Evolutionary conservation across 1,284 basidiomycete species (phyloP).

Genomic region (Prillingera fragicola): DNA sequence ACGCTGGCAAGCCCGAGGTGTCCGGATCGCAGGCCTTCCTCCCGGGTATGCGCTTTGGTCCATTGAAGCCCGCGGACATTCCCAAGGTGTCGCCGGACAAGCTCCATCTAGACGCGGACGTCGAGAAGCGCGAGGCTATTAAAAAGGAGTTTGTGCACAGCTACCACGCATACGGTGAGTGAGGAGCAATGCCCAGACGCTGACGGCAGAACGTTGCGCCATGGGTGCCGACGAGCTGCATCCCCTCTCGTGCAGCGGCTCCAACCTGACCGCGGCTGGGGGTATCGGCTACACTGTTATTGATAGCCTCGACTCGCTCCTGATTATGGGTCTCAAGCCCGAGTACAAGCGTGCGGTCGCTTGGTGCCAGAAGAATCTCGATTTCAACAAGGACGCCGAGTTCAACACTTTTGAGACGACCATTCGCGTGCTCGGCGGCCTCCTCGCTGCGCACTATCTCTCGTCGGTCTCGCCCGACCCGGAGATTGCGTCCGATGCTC

Average conservation of each 20-base stretch:
- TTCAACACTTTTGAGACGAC: slow-evolving; percentile 93
- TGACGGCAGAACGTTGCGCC: slow-evolving; percentile 63
- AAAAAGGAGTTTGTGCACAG: slow-evolving; percentile 64
- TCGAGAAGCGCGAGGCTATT: slow-evolving; percentile 60
- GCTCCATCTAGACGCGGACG: slow-evolving; percentile 52
- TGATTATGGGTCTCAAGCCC: slow-evolving; percentile 72
- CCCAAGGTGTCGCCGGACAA: slow-evolving; percentile 6
- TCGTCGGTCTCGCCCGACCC: slow-evolving; percentile 48
- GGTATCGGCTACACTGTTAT: slow-evolving; percentile 80
- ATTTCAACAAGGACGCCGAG: slow-evolving; percentile 70
- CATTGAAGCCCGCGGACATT: slow-evolving; percentile 11
- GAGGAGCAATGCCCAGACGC: neutral
- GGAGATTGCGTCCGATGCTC: slow-evolving; percentile 51
- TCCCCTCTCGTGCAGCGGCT: slow-evolving; percentile 66
- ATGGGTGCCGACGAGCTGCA: slow-evolving; percentile 84
- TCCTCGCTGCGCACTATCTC: slow-evolving; percentile 77
- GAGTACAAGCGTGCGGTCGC: slow-evolving; percentile 71
- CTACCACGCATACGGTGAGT: slow-evolving; percentile 68
- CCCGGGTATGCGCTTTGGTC: slow-evolving; percentile 10
- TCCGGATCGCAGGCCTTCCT: neutral
- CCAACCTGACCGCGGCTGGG: slow-evolving; percentile 65
- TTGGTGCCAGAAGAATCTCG: slow-evolving; percentile 68
- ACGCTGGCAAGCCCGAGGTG: neutral
- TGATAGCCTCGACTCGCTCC: slow-evolving; percentile 79
- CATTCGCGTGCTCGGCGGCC: slow-evolving; percentile 72